Evolutionary conservation across 1,139 yeast genomes (phyloP).

Genomic region (Arxiozyma heterogenica): DNA sequence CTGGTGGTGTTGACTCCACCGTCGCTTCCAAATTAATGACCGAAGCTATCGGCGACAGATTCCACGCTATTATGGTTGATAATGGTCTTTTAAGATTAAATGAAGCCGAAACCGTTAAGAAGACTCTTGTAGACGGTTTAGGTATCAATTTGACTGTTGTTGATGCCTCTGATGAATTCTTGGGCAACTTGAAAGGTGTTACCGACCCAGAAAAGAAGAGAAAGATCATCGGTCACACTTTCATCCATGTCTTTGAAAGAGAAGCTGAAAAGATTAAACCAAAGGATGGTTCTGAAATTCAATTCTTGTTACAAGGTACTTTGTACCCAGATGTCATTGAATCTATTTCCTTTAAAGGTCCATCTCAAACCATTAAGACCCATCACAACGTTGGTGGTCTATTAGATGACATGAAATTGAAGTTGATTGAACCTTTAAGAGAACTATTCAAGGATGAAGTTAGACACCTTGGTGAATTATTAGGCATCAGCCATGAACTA

Average conservation of each 20-base stretch:
- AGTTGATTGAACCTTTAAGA: constrained; percentile 95
- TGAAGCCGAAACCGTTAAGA: constrained; percentile 81
- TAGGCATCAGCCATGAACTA: constrained; percentile 92
- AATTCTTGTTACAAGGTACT: constrained; percentile 92
- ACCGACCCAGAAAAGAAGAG: constrained; percentile 99
- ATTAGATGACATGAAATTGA: constrained; percentile 94
- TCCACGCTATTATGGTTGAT: constrained; percentile 97
- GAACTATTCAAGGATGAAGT: constrained; percentile 98
- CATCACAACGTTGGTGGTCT: constrained; percentile 99
- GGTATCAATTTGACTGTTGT: constrained; percentile 92
- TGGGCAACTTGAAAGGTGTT: constrained; percentile 78
- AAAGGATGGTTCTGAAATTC: constrained; percentile 80
- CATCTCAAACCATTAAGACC: constrained; percentile 97
- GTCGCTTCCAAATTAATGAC: constrained; percentile 98
- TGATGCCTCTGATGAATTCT: constrained; percentile 87
- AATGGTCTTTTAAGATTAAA: constrained; percentile 95
- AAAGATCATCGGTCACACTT: constrained; percentile 96
- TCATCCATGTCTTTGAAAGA: constrained; percentile 92
- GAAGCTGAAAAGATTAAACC: constrained; percentile 92
- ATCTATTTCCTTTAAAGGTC: constrained; percentile 97
- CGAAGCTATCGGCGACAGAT: constrained; percentile 96
- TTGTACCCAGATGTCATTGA: constrained; percentile 98
- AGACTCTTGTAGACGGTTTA: constrained; percentile 82
- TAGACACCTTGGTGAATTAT: constrained; percentile 84
- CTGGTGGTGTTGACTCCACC: constrained; percentile 99